Conservation (phyloP, 1,284 basidiomycete species). For the Schizophyllum amplum region DNA sequence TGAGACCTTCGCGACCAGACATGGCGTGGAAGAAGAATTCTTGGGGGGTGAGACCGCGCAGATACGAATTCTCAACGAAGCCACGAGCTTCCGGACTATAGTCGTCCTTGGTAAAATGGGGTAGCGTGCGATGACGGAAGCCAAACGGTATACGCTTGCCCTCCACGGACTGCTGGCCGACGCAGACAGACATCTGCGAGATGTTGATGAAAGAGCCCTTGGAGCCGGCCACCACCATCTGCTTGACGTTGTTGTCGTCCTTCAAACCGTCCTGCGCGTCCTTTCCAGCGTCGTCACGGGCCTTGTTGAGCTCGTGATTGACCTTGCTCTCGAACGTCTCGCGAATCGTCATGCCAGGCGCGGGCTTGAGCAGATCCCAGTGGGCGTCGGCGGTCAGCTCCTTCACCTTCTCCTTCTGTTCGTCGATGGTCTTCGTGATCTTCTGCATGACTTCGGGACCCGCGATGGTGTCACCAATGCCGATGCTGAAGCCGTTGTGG, state of each 20-base stretch:
- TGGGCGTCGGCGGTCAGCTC: conserved; percentile 71
- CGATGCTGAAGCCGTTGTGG: conserved; percentile 98
- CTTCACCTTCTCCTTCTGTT: conserved; percentile 74
- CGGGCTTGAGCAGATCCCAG: conserved; percentile 77
- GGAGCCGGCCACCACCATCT: conserved; percentile 99
- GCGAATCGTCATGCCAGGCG: conserved; percentile 98
- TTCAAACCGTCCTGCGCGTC: conserved; percentile 94
- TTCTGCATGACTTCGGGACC: conserved; percentile 82
- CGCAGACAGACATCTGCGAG: conserved; percentile 99
- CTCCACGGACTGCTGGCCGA: conserved; percentile 97
- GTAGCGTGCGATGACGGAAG: conserved; percentile 93
- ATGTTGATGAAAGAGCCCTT: conserved; percentile 99
- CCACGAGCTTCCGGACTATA: conserved; percentile 98
- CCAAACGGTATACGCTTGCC: conserved; percentile 98
- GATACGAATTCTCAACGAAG: conserved; percentile 99
- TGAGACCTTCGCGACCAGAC: conserved; percentile 98
- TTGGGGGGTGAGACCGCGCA: conserved; percentile 93
- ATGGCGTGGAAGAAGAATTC: conserved; percentile 99
- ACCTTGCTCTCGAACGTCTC: conserved; percentile 96
- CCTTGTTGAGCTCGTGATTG: conserved; percentile 88
- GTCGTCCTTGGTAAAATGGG: conserved; percentile 98
- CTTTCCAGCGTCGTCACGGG: conserved; percentile 93
- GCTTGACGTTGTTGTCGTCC: conserved; percentile 99
- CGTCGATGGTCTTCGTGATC: conserved; percentile 80
- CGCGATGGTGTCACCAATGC: conserved; percentile 97